Percentiles rank a stretch among this genome's conserved stretches.
Conservation (phyloP, 805 yeast species). For the Saturnispora kantuleensis region DNA sequence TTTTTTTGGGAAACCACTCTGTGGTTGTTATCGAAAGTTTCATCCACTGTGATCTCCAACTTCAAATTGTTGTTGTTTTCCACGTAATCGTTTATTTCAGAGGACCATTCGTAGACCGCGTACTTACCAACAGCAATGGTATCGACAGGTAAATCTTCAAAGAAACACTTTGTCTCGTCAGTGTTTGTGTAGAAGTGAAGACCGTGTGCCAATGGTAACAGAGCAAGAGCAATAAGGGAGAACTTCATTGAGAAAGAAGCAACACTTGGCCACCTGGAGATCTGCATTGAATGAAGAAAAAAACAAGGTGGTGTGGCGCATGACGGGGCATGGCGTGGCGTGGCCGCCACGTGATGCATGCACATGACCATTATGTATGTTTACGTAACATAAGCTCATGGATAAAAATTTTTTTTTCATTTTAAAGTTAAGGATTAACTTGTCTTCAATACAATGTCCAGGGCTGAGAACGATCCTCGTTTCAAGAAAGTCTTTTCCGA, state of each 20-base stretch:
- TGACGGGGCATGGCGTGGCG: too few species aligned
- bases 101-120: slow-evolving; percentile 55
- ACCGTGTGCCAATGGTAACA: slow-evolving; percentile 27
- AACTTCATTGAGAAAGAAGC: neutral
- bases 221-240: neutral
- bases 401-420: neutral
- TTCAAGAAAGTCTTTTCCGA: slow-evolving; percentile 73
- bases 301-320: too few species aligned
- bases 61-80: slow-evolving; percentile 43
- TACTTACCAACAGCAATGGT: slow-evolving; percentile 76
- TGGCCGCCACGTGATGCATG: too few species aligned
- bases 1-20: slow-evolving; percentile 64
- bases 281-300: too few species aligned
- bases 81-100: slow-evolving; percentile 36
- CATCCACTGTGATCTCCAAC: slow-evolving; percentile 63
- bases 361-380: too few species aligned
- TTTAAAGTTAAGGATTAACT: neutral
- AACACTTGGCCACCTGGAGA: neutral
- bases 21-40: slow-evolving; percentile 69
- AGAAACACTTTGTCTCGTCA: slow-evolving; percentile 73
- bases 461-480: slow-evolving; percentile 47
- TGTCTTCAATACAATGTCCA: slow-evolving; percentile 1
- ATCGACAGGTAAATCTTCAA: slow-evolving; percentile 65
- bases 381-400: neutral
- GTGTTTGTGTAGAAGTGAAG: slow-evolving; percentile 75